These are phyloP conservation scores for Dactylorhiza incarnata DNA, from an alignment of 106 monocot species.

Conservation along the genomic window DNA sequence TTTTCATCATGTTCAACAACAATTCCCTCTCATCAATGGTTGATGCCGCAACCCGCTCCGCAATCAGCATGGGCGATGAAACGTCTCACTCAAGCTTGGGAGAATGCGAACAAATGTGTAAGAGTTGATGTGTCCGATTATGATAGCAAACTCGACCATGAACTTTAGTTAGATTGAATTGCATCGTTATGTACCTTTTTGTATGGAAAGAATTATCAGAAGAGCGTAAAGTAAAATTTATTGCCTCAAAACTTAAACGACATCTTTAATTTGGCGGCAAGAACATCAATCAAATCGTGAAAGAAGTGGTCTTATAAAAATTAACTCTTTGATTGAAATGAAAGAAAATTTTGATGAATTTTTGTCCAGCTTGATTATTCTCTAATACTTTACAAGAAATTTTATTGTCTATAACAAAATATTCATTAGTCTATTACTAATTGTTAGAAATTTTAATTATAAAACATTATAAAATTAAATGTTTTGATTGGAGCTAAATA, in stretches of 20 bases:
- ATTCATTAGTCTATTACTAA: conserved; percentile 4
- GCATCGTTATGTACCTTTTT: neutral
- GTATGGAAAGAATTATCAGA: neutral
- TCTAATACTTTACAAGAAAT: neutral
- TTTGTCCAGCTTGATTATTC: conserved; percentile 1
- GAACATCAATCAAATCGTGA: neutral
- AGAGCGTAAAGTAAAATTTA: neutral
- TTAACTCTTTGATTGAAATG: neutral
- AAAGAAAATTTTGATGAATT: neutral
- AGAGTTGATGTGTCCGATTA: neutral
- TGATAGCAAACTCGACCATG: neutral
- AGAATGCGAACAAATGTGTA: neutral
- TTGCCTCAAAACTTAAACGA: conserved; percentile 1
- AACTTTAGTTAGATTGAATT: neutral
- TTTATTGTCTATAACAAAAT: neutral
- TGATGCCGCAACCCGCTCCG: neutral
- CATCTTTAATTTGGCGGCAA: conserved; percentile 1
- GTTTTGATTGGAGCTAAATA: too few relatives aligned
- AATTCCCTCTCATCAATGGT: neutral
- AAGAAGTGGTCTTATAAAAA: neutral
- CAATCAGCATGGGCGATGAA: neutral
- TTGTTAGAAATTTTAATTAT: too few relatives aligned
- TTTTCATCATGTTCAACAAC: neutral
- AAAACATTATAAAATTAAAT: too few relatives aligned
- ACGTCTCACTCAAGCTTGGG: neutral